Evolutionary conservation across 176 grass and related monocot genomes (phyloP).

Genomic region (Themeda triandra): DNA sequence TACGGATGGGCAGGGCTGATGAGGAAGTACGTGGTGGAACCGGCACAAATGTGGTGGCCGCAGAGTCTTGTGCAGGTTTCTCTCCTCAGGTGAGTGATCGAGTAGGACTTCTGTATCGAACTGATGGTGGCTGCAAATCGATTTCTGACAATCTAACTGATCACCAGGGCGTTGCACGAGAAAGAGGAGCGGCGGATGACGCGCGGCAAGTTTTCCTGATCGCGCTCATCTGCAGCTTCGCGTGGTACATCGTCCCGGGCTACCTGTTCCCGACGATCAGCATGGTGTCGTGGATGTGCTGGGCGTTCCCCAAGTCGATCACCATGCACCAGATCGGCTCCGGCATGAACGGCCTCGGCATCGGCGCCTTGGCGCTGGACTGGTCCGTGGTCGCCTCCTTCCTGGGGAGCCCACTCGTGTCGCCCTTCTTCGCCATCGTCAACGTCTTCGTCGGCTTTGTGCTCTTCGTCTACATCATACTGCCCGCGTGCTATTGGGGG

Average conservation of each 20-base stretch:
- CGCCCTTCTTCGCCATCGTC: constrained; percentile 76
- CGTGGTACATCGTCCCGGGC: constrained; percentile 75
- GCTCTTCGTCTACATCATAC: constrained; percentile 53
- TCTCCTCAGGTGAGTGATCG: constrained; percentile 56
- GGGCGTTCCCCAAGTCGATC: constrained; percentile 62
- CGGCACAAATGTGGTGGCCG: constrained; percentile 97
- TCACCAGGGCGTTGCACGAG: constrained; percentile 74
- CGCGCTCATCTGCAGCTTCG: constrained; percentile 70
- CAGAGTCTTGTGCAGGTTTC: constrained; percentile 74
- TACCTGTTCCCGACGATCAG: constrained; percentile 68
- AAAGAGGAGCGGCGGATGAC: constrained; percentile 66
- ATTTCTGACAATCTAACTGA: not conserved
- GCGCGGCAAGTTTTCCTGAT: constrained; percentile 85
- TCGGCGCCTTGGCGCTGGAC: constrained; percentile 80
- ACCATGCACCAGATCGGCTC: constrained; percentile 89
- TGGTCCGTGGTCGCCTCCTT: constrained; percentile 69
- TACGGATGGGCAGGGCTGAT: constrained; percentile 95
- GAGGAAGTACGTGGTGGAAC: constrained; percentile 92
- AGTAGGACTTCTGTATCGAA: not conserved
- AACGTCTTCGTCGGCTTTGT: constrained; percentile 68
- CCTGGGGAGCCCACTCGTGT: constrained; percentile 66
- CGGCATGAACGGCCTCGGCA: constrained; percentile 62
- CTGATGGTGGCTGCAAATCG: too few species aligned
- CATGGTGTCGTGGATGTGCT: constrained; percentile 91
- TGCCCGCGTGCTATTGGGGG: constrained; percentile 61